phyloP scores from a whole-genome alignment of 805 yeast species.

The Torulaspora microellipsoides region DNA sequence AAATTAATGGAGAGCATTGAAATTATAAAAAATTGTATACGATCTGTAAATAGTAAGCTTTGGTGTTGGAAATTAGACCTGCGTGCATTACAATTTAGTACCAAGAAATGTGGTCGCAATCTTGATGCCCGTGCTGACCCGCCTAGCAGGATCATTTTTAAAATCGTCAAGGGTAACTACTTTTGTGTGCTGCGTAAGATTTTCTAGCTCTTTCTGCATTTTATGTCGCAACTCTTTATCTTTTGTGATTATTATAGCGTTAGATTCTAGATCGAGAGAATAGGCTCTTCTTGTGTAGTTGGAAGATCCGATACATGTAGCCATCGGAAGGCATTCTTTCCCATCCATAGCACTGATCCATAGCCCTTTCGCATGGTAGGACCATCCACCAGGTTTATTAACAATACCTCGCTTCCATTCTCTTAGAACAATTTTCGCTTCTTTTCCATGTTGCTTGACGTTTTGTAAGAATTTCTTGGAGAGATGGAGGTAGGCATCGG shows the following conservation, averaged over 20 bases:
- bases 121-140: conserved; percentile 58
- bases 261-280: conserved; percentile 80
- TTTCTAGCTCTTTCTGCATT: conserved; percentile 60
- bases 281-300: conserved; percentile 91
- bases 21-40: not conserved
- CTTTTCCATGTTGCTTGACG: conserved; percentile 41
- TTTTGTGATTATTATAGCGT: conserved; percentile 71
- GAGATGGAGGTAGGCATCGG: conserved; percentile 78
- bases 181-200: conserved; percentile 51
- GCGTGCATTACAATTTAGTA: conserved; percentile 28
- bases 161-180: conserved; percentile 59
- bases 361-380: conserved; percentile 95
- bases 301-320: conserved; percentile 86
- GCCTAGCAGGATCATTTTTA: conserved; percentile 52
- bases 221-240: conserved; percentile 52
- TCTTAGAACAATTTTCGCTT: conserved; percentile 47
- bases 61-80: too few relatives aligned
- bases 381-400: conserved; percentile 83
- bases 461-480: conserved; percentile 63
- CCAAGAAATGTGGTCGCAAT: conserved; percentile 63
- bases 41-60: too few relatives aligned
- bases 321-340: conserved; percentile 52
- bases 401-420: conserved; percentile 91
- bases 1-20: too few relatives aligned
- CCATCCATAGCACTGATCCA: conserved; percentile 54